Evolutionary conservation across 257 asterid species (phyloP).

Genomic region (Jaltomata sinuosa): DNA sequence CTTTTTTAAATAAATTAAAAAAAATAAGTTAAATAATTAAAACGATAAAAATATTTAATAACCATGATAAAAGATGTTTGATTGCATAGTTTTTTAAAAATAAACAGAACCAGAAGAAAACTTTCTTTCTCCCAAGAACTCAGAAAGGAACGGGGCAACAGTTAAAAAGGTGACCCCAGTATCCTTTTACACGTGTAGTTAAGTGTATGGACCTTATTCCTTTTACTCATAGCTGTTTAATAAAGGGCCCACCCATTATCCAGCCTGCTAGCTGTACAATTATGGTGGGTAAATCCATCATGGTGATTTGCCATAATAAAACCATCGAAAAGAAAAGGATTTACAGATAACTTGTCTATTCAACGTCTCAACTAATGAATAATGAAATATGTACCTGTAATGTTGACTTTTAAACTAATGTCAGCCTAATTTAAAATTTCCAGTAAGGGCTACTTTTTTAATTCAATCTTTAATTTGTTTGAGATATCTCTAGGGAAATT

Average conservation of each 20-base stretch:
- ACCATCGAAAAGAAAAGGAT: neutral
- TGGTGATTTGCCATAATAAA: neutral
- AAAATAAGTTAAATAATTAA: too few relatives aligned
- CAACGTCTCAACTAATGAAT: neutral
- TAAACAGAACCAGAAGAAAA: too few relatives aligned
- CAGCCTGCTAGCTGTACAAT: neutral
- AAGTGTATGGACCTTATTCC: neutral
- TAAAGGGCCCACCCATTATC: neutral
- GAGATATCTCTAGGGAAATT: neutral
- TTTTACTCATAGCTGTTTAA: neutral
- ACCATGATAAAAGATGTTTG: too few relatives aligned
- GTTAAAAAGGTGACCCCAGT: neutral
- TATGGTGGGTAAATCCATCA: neutral
- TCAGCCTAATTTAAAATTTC: neutral
- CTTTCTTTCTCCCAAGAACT: too few relatives aligned
- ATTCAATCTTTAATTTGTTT: neutral
- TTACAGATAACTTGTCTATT: neutral
- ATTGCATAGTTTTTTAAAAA: too few relatives aligned
- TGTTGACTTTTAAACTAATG: neutral
- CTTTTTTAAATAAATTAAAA: too few relatives aligned
- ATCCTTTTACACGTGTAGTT: neutral
- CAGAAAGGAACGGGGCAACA: neutral
- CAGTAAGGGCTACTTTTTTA: neutral
- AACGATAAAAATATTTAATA: too few relatives aligned
- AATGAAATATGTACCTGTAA: neutral